Evolutionary conservation across 805 yeast species (phyloP), one percentile per base, ranked within the genome.

Genomic region (Monosporozyma aquatica): DNA sequence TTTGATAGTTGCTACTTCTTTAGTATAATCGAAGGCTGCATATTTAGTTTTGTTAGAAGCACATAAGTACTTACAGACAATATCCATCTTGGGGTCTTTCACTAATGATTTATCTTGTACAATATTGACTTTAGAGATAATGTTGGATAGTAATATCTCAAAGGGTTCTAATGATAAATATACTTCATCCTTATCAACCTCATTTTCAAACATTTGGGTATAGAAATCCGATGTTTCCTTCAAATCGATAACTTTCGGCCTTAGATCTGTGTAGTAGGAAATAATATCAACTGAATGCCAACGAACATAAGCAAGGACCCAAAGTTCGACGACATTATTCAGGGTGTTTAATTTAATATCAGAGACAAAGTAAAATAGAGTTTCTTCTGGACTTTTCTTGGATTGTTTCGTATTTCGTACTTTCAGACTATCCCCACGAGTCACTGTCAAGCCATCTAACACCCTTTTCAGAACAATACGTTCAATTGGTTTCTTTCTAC

Each of bases 391-490:
- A 17, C n/a, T 20, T 13, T 29, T 5, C 20, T 33, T 27, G 15
- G n/a, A 13, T 9, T 8, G 21, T 34, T 21, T 37, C 27, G 8
- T 55, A 4, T 61, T 61, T 27, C 61, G 56, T 6, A 72, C 61
- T 13, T 75, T 50, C 0, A 79, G 49, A 18, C 71, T 61, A 48
- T 74, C 79, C 3, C 86, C 86, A 8, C 65, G 65, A 18, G 61
- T 60, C 5, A 80, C 45, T 40, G 64, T 70, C 13, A 73, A 17
- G 2, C 66, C 71, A 54, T 76, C 82, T 0, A 46, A 14, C n/a
- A 56, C 66, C 43, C 78, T 59, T 37, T 54, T 59, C 21, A 74
- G 52, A 2, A 53, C 37, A 5, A 46, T 23, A 3, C 38, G 40
- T 13, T 40, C 43, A 8, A 18, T 10, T 10, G 37, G 32, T 15